Percentiles rank a stretch among this genome's conserved stretches.
phyloP scores from a whole-genome alignment of 2,329 filamentous ascomycete genomes.

The Aspergillus brasiliensis region DNA sequence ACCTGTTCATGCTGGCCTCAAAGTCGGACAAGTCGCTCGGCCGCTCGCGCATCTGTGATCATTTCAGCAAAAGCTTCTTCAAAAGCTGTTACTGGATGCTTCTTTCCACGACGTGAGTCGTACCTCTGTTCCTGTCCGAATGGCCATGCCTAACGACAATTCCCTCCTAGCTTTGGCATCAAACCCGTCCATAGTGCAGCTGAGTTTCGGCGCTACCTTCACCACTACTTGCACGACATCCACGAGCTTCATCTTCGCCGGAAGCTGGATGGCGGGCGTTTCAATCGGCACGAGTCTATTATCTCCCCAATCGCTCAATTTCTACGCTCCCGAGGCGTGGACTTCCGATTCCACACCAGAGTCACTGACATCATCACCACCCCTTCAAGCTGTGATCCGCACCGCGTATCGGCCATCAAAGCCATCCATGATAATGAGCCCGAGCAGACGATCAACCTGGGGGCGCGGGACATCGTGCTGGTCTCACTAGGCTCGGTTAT shows the following conservation, averaged over 20 bases:
- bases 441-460: conserved; percentile 25
- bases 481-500: conserved; percentile 44
- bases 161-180: conserved; percentile 26
- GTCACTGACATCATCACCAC: conserved; percentile 30
- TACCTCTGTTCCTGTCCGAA: background rate
- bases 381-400: conserved; percentile 3
- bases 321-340: conserved; percentile 26
- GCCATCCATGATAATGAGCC: conserved; percentile 20
- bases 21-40: conserved; percentile 22
- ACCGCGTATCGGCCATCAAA: conserved; percentile 29
- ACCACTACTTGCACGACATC: conserved; percentile 25
- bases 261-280: conserved; percentile 25
- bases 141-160: background rate
- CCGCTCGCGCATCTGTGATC: conserved; percentile 19
- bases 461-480: conserved; percentile 41
- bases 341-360: conserved; percentile 30
- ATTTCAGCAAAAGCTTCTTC: conserved; percentile 25
- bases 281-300: conserved; percentile 30
- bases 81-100: conserved; percentile 30
- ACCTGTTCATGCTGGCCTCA: conserved; percentile 19
- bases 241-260: conserved; percentile 20
- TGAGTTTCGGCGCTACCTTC: conserved; percentile 30
- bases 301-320: conserved; percentile 28
- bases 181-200: conserved; percentile 32
- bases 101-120: conserved; percentile 25